A percentile compares a stretch with the other conserved stretches of the same genome.
phyloP scores from a whole-genome alignment of 2,329 filamentous ascomycete species.

The Neophaeococcomyces aloes region DNA sequence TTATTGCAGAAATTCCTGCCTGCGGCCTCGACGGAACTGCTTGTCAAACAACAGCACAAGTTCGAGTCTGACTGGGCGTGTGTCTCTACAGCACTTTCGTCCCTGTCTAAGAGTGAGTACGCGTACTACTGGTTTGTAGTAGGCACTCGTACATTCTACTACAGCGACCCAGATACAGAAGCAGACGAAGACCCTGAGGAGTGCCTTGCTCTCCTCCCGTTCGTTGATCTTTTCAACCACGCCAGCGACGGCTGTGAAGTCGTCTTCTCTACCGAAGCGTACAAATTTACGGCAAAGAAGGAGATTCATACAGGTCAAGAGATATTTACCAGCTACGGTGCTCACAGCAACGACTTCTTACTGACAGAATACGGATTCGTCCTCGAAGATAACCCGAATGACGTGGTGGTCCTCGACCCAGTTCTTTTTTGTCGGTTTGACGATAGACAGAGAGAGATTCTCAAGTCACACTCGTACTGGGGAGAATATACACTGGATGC shows the following conservation, averaged over 20 bases:
- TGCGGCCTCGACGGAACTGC: neutral
- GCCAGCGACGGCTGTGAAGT: conserved; percentile 23
- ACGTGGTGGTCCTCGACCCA: conserved; percentile 6
- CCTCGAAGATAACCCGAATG: conserved; percentile 5
- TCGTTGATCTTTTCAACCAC: conserved; percentile 40
- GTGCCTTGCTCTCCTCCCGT: conserved; percentile 37
- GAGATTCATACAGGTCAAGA: conserved; percentile 5
- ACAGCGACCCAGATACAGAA: conserved; percentile 35
- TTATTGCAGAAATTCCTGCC: conserved; percentile 3
- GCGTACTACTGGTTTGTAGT: conserved; percentile 50
- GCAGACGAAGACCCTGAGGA: conserved; percentile 32
- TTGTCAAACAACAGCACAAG: conserved; percentile 7
- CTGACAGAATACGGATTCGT: conserved; percentile 14
- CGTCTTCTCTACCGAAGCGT: conserved; percentile 5
- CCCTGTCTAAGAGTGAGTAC: conserved; percentile 1
- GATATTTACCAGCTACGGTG: conserved; percentile 12
- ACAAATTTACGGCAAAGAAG: conserved; percentile 5
- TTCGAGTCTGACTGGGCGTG: conserved; percentile 7
- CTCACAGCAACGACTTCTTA: conserved; percentile 12
- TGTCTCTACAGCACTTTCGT: neutral
- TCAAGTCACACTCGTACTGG: neutral
- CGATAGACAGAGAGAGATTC: conserved; percentile 9
- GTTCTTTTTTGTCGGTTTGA: conserved; percentile 10
- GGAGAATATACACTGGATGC: conserved; percentile 2
- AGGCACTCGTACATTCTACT: conserved; percentile 52